Conservation (phyloP, 441 rosid species). For the Lepidium campestre region DNA sequence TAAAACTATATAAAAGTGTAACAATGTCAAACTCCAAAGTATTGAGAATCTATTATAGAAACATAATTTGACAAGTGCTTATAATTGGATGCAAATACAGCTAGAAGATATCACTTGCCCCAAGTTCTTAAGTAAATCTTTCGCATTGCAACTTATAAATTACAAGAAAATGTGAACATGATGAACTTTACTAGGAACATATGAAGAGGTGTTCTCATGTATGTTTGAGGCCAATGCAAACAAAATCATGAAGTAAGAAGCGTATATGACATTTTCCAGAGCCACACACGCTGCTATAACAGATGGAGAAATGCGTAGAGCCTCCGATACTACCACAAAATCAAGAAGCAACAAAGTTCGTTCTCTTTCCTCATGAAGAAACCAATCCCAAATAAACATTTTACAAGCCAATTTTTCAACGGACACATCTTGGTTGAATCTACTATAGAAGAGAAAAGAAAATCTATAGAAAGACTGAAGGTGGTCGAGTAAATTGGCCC, state of each 20-base stretch:
- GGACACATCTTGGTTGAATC: slow-evolving; percentile 65
- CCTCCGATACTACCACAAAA: slow-evolving; percentile 78
- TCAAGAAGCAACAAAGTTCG: background rate
- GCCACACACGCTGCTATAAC: slow-evolving; percentile 83
- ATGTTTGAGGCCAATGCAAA: slow-evolving; percentile 65
- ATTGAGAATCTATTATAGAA: background rate
- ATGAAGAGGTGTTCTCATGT: slow-evolving; percentile 43
- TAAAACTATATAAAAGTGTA: too few species aligned
- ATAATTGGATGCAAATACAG: background rate
- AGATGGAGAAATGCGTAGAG: slow-evolving; percentile 63
- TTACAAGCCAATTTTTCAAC: background rate
- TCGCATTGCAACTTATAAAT: background rate
- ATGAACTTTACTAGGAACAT: slow-evolving; percentile 31
- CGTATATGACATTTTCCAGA: slow-evolving; percentile 73
- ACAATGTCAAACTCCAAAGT: background rate
- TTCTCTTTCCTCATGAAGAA: background rate
- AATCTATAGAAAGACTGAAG: slow-evolving; percentile 90
- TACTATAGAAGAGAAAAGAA: slow-evolving; percentile 84
- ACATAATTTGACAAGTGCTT: background rate
- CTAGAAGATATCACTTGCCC: background rate
- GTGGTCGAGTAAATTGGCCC: slow-evolving; percentile 93
- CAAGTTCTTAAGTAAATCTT: background rate
- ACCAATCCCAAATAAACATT: background rate
- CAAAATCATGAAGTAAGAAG: slow-evolving; percentile 50
- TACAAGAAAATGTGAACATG: background rate